phyloP scores from a whole-genome alignment of 192 early-diverging fungal species.

The Backusella tarrabulga region DNA sequence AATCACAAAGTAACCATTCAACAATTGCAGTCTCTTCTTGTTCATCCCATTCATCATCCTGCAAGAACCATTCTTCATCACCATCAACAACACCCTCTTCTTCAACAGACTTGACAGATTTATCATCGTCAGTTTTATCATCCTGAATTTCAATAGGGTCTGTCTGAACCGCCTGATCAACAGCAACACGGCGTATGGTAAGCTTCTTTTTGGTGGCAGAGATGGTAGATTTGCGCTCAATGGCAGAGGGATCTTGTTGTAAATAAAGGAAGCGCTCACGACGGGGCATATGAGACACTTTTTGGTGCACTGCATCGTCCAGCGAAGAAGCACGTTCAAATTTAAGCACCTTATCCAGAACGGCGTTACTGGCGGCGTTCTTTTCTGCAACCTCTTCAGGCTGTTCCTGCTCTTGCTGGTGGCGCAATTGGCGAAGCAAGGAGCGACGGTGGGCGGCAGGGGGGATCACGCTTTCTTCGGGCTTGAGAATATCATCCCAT shows the following conservation, averaged over 20 bases:
- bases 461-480: constrained; percentile 1
- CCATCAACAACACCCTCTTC: constrained; percentile 35
- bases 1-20: constrained; percentile 39
- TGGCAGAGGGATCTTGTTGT: constrained; percentile 15
- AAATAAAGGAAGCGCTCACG: constrained; percentile 20
- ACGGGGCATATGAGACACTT: constrained; percentile 13
- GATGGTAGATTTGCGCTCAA: constrained; percentile 13
- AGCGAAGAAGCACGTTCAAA: constrained; percentile 23
- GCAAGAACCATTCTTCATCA: constrained; percentile 44
- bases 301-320: constrained; percentile 16
- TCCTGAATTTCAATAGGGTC: not conserved
- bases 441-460: not conserved
- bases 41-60: constrained; percentile 39
- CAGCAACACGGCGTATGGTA: not conserved
- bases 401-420: constrained; percentile 1
- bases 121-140: not conserved
- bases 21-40: constrained; percentile 33
- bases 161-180: constrained; percentile 22
- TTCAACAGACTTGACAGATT: not conserved
- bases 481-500: constrained; percentile 33
- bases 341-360: constrained; percentile 32
- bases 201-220: not conserved
- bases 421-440: not conserved
- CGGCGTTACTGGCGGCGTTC: constrained; percentile 13
- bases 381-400: not conserved